Evolutionary conservation across 2,329 filamentous ascomycete genomes (phyloP), one percentile per base, ranked within the genome.

Genomic region (Ascochyta lentis): DNA sequence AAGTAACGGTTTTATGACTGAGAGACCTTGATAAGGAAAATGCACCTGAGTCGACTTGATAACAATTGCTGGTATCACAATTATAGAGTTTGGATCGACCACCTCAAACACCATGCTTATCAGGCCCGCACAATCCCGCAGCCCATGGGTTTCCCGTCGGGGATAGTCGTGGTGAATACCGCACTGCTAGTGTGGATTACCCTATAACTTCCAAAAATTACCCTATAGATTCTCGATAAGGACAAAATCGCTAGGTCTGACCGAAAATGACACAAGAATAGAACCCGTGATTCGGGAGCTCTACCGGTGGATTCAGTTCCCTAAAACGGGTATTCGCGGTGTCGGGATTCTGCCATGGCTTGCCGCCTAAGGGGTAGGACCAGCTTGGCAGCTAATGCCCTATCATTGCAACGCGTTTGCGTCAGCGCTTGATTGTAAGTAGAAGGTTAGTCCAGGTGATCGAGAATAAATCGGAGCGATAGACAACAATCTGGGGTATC

Each of bases 211-310:
- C 52, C 45, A 48, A 15, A 33, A 60, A 70, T 73, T 72, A 72
- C 69, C 70, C 70, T 66, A 72, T 72, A 71, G 55, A 56, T 66
- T 64, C 58, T 63, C 65, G 65, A 70, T 71, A 70, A 67, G 65
- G 59, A 40, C 49, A 52, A 59, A 59, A 51, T 61, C 56, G 50
- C 46, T 51, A 51, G 58, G 48, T 54, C 55, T 58, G 56, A 61
- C 60, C 54, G 56, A 58, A 56, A 60, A 68, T 66, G 67, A 69
- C 65, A 68, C 59, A 56, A 62, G 57, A 62, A 64, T 55, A 57
- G 52, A 62, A 56, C 59, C 56, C 55, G 49, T 63, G 52, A 48
- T 61, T 47, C 49, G 47, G 46, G 47, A 52, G 16, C 54, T 45
- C 51, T 61, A 59, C 43, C 49, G 56, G 59, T 62, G 69, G 69